phyloP scores from a whole-genome alignment of 2,329 filamentous ascomycete species.

The Colletotrichum brevisporum region DNA sequence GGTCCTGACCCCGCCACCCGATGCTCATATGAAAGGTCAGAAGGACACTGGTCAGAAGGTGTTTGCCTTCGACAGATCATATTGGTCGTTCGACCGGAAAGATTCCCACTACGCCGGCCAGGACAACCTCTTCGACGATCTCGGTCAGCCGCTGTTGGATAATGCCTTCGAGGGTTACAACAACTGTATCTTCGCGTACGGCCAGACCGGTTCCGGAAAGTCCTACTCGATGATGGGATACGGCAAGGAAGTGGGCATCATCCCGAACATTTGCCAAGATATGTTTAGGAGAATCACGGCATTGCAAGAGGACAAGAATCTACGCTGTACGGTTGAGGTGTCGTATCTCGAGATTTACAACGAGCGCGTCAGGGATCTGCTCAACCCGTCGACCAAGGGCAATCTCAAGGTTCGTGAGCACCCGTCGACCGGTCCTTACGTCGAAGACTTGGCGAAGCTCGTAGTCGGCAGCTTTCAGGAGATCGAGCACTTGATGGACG shows the following conservation, averaged over 20 bases:
- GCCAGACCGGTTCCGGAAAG: conserved; percentile 98
- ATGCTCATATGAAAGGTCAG: conserved; percentile 71
- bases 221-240: conserved; percentile 99
- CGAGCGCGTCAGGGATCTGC: conserved; percentile 92
- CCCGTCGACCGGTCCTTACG: conserved; percentile 96
- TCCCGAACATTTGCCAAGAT: conserved; percentile 95
- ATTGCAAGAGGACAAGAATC: conserved; percentile 79
- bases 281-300: conserved; percentile 91
- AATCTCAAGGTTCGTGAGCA: conserved; percentile 98
- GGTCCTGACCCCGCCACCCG: conserved; percentile 80
- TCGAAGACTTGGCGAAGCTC: conserved; percentile 96
- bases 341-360: conserved; percentile 99
- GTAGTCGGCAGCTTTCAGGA: conserved; percentile 94
- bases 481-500: conserved; percentile 98
- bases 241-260: conserved; percentile 94
- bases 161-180: conserved; percentile 99
- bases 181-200: conserved; percentile 99
- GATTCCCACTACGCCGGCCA: conserved; percentile 91
- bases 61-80: conserved; percentile 97
- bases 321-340: conserved; percentile 94
- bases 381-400: conserved; percentile 95
- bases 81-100: conserved; percentile 94
- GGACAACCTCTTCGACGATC: conserved; percentile 87
- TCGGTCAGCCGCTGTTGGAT: conserved; percentile 91
- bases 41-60: conserved; percentile 83